Conservation (phyloP, 805 yeast genomes). For the Middelhovenomyces tepae region DNA sequence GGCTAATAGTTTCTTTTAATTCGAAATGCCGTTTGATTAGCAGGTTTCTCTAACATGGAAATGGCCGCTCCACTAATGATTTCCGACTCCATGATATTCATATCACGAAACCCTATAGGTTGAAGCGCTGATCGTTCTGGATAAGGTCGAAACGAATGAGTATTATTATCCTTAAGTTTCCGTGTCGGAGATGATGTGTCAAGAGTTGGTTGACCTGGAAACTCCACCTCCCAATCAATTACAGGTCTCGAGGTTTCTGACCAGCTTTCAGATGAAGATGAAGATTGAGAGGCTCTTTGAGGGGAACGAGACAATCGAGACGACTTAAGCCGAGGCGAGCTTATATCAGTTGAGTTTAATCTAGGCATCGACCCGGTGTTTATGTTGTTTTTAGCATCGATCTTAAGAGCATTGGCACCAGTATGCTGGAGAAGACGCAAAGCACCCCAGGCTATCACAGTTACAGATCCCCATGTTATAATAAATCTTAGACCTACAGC, state of each 20-base stretch:
- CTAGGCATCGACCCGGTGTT: neutral
- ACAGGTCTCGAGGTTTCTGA: too few relatives aligned
- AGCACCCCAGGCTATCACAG: constrained; percentile 6
- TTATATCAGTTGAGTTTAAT: too few relatives aligned
- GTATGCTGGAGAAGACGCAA: constrained; percentile 9
- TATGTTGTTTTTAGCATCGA: constrained; percentile 1
- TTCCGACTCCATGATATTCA: too few relatives aligned
- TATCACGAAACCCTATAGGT: too few relatives aligned
- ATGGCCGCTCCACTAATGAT: constrained; percentile 3
- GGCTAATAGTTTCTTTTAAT: too few relatives aligned
- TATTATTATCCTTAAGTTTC: too few relatives aligned
- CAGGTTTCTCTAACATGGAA: constrained; percentile 9
- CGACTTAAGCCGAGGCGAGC: too few relatives aligned
- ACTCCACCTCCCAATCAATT: too few relatives aligned
- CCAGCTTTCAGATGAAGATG: too few relatives aligned
- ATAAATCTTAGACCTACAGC: constrained; percentile 5
- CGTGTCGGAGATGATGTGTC: neutral
- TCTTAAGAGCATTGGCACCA: constrained; percentile 8
- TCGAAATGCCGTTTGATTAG: constrained; percentile 10
- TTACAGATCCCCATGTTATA: constrained; percentile 11
- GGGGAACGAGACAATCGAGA: too few relatives aligned
- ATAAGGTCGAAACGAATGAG: neutral
- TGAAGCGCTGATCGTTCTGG: neutral
- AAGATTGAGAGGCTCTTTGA: too few relatives aligned
- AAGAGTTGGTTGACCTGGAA: constrained; percentile 6